These are phyloP conservation scores for Hemisphaericaspora xylanilytica DNA, from an alignment of 1,139 yeast species.

Conservation along the genomic window DNA sequence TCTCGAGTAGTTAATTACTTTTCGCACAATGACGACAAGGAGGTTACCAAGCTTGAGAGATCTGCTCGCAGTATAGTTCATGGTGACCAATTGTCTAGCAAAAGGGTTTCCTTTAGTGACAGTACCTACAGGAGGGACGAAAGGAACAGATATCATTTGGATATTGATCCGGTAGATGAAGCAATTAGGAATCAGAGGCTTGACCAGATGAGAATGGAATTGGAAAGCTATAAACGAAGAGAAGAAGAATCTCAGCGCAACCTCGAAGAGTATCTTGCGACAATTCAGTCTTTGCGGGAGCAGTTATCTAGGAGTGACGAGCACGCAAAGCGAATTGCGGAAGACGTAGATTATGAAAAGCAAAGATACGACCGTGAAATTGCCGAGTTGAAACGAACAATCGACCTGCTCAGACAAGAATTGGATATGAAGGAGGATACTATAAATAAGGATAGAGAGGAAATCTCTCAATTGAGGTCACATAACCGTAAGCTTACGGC, in stretches of 20 bases:
- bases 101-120: slow-evolving; percentile 11
- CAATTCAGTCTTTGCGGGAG: not conserved
- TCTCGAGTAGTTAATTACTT: slow-evolving; percentile 16
- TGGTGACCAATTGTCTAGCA: slow-evolving; percentile 10
- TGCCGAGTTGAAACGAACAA: slow-evolving; percentile 1
- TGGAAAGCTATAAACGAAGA: slow-evolving; percentile 3
- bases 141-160: slow-evolving; percentile 5
- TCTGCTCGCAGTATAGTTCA: slow-evolving; percentile 16
- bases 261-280: not conserved
- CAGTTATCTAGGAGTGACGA: not conserved
- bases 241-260: slow-evolving; percentile 3
- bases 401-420: not conserved
- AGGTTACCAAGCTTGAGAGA: slow-evolving; percentile 12
- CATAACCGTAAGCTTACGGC: not conserved
- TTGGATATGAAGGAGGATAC: not conserved
- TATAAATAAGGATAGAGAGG: not conserved
- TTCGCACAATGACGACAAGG: slow-evolving; percentile 11
- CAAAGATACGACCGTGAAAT: slow-evolving; percentile 7
- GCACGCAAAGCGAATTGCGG: not conserved
- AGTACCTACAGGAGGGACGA: not conserved
- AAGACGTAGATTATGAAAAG: not conserved
- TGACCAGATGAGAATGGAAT: slow-evolving; percentile 2
- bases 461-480: not conserved
- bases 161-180: slow-evolving; percentile 14
- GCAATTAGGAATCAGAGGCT: slow-evolving; percentile 10